Evolutionary conservation across 345 rosid species (phyloP).

Genomic region (Arabidopsis suecica): DNA sequence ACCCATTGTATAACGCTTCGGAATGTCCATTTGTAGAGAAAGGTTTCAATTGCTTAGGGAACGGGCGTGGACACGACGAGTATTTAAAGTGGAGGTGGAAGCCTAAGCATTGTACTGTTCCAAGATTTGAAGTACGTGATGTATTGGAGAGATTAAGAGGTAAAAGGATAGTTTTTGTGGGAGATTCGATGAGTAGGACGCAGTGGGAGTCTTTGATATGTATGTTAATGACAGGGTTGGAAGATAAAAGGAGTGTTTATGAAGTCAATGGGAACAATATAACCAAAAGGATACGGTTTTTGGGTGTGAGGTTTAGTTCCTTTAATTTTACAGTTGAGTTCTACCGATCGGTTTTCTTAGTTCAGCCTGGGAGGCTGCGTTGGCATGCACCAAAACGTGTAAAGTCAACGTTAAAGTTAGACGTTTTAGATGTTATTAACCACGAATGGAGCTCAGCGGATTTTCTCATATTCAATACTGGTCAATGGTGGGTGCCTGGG

Average conservation of each 20-base stretch:
- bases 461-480: conserved; percentile 82
- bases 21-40: conserved; percentile 77
- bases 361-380: conserved; percentile 72
- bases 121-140: conserved; percentile 56
- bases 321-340: conserved; percentile 81
- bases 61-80: conserved; percentile 64
- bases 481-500: conserved; percentile 99
- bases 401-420: conserved; percentile 70
- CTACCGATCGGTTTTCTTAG: conserved; percentile 90
- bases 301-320: conserved; percentile 79
- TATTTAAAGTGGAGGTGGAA: conserved; percentile 88
- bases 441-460: conserved; percentile 75
- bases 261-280: conserved; percentile 80
- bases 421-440: conserved; percentile 77
- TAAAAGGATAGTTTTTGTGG: conserved; percentile 84
- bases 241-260: conserved; percentile 80
- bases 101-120: conserved; percentile 68
- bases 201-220: conserved; percentile 95
- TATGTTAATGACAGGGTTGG: conserved; percentile 81
- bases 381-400: conserved; percentile 82
- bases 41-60: conserved; percentile 80
- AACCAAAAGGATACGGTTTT: conserved; percentile 76
- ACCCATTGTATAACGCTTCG: conserved; percentile 71
- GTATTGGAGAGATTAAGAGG: conserved; percentile 63
- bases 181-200: conserved; percentile 90